A percentile compares a stretch with the other conserved stretches of the same genome.
These are phyloP conservation scores for Vitis labrusca DNA, from an alignment of 164 flowering plant genomes.

Conservation along the genomic window DNA sequence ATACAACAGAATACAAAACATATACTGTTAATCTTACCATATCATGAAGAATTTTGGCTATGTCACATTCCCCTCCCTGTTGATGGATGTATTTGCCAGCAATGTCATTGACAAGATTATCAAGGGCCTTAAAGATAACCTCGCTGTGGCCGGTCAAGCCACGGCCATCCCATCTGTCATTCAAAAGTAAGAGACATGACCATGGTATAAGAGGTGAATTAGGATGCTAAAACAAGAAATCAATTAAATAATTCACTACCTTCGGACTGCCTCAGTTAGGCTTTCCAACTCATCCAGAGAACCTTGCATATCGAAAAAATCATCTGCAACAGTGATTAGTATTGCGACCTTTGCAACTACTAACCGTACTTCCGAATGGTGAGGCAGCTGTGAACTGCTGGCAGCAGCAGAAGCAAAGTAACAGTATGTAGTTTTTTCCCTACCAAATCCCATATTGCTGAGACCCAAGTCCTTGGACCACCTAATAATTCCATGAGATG, in stretches of 20 bases:
- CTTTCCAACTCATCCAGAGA: constrained; percentile 13
- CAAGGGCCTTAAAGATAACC: constrained; percentile 38
- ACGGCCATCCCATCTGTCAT: constrained; percentile 36
- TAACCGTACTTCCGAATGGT: constrained; percentile 10
- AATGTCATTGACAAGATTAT: constrained; percentile 27
- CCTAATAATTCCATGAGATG: constrained; percentile 10
- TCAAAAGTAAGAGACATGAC: no score
- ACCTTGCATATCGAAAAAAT: constrained; percentile 25
- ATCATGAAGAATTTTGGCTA: no score
- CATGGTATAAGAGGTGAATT: no score
- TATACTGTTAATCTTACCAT: no score
- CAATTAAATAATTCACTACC: constrained; percentile 5
- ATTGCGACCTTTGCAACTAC: constrained; percentile 14
- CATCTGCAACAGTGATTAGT: constrained; percentile 25
- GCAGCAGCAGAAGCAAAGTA: constrained; percentile 34
- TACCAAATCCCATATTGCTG: constrained; percentile 20
- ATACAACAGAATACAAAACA: no score
- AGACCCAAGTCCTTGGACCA: constrained; percentile 35
- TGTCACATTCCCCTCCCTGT: constrained; percentile 8
- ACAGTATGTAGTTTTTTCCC: constrained; percentile 40
- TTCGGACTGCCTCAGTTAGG: constrained; percentile 15
- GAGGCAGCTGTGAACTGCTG: constrained; percentile 7
- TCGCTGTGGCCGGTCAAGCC: constrained; percentile 32
- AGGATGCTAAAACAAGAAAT: no score
- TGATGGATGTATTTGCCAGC: constrained; percentile 8